Conservation (phyloP, 2,329 filamentous ascomycete species). For the Xylaria sp. region DNA sequence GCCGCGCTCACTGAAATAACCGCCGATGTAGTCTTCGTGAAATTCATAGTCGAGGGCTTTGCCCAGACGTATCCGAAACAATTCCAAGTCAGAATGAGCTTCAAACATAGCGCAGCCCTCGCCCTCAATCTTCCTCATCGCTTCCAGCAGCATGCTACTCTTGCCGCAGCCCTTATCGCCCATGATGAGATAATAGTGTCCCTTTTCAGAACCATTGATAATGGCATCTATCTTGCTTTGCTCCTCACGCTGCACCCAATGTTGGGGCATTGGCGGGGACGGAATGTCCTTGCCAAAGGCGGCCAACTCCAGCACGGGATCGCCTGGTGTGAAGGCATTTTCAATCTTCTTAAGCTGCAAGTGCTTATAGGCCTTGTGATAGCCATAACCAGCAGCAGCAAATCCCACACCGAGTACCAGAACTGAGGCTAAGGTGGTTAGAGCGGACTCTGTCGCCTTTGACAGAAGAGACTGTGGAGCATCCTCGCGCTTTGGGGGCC, state of each 20-base stretch:
- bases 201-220: conserved; percentile 74
- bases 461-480: conserved; percentile 52
- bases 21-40: conserved; percentile 97
- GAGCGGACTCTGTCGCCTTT: conserved; percentile 79
- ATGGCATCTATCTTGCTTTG: conserved; percentile 86
- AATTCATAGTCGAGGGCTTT: conserved; percentile 97
- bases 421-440: conserved; percentile 80
- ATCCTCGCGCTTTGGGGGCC: conserved; percentile 39
- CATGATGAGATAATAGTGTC: conserved; percentile 91
- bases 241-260: conserved; percentile 87
- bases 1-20: conserved; percentile 92
- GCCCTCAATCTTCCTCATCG: conserved; percentile 91
- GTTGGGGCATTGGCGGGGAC: conserved; percentile 59
- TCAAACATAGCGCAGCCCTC: conserved; percentile 95
- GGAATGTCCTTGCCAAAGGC: conserved; percentile 69
- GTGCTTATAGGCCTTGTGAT: conserved; percentile 88
- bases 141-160: conserved; percentile 93
- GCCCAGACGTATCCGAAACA: conserved; percentile 90
- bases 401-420: conserved; percentile 74
- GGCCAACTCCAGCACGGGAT: conserved; percentile 86
- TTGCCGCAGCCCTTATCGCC: conserved; percentile 98
- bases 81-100: conserved; percentile 92
- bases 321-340: conserved; percentile 89
- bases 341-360: conserved; percentile 93
- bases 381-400: conserved; percentile 75